Evolutionary conservation across 2,329 filamentous ascomycete species (phyloP), one percentile per base, ranked within the genome.

Genomic region (Botrytis deweyae): DNA sequence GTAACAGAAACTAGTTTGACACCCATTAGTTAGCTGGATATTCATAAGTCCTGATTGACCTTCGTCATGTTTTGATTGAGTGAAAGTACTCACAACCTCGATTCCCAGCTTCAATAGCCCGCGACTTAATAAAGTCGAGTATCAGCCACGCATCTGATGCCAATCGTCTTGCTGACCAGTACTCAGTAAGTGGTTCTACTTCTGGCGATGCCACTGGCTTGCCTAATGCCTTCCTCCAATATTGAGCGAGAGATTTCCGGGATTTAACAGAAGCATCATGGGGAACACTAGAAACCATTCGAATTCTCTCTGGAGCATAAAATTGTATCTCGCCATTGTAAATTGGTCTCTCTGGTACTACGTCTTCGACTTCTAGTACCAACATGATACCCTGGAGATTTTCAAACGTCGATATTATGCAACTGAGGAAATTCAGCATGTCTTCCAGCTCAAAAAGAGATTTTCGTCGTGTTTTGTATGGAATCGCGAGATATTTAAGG

Each of bases 381-480:
- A 69, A 22, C 3, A 52, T 40, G 8, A 69, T 58, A 12, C 49
- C 40, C 3, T 69, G 14, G 4, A 69, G n/a, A n/a, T 25, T n/a
- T 4, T 38, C 36, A 42, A 69, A 69, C 7, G 36, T 69, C 29
- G n/a, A 58, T 5, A 58, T 33, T 1, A 69, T 58, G 49, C 49
- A 58, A 4, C 12, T 22, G 10, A 58, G 36, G 22, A 69, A 36
- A 7, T 25, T 38, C 7, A 55, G n/a, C 66, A 69, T 69, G 10
- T 69, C 66, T 42, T 29, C 25, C 0, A 42, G 16, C 6, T 69
- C 49, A n/a, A 69, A 69, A 6, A 69, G 36, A 8, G 38, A 42
- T 58, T 69, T 40, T 29, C 52, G 29, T 18, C 66, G 38, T 18
- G 66, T 69, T 14, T 58, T 69, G 7, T 69, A 69, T 9, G 52